These are phyloP conservation scores for Tricholoma sp. DNA, from an alignment of 768 basidiomycete species.

Conservation along the genomic window DNA sequence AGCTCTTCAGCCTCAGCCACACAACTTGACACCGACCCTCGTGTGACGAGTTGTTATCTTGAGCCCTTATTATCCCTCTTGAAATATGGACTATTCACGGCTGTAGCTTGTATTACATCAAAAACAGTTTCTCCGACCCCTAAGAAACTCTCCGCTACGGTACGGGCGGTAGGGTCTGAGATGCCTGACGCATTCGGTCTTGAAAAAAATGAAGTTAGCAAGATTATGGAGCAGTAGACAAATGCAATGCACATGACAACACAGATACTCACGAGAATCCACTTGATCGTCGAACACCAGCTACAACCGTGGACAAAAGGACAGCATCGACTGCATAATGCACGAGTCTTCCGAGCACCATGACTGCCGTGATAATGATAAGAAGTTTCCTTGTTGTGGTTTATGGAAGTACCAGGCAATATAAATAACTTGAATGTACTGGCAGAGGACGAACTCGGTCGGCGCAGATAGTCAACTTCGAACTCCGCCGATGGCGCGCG, in stretches of 20 bases:
- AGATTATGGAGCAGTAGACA: slow-evolving; percentile 3
- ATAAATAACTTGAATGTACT: background rate
- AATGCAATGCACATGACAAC: slow-evolving; percentile 1
- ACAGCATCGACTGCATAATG: slow-evolving; percentile 86
- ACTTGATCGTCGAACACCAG: slow-evolving; percentile 86
- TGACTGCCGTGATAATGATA: slow-evolving; percentile 18
- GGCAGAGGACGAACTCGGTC: background rate
- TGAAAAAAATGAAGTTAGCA: background rate
- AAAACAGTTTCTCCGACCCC: slow-evolving; percentile 87
- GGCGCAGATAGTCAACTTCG: background rate
- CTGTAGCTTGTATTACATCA: slow-evolving; percentile 76
- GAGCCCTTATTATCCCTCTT: slow-evolving; percentile 43
- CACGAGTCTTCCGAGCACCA: slow-evolving; percentile 67
- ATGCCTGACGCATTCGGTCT: slow-evolving; percentile 69
- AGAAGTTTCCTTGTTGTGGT: background rate
- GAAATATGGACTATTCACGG: slow-evolving; percentile 85
- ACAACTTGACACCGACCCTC: background rate
- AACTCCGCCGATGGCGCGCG: no score
- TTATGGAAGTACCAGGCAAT: background rate
- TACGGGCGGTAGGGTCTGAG: slow-evolving; percentile 71
- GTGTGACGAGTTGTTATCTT: slow-evolving; percentile 21
- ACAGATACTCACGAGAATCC: slow-evolving; percentile 74
- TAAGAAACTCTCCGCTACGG: slow-evolving; percentile 76
- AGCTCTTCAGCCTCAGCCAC: background rate
- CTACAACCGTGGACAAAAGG: slow-evolving; percentile 82